Percentiles rank a stretch among this genome's conserved stretches.
These are phyloP conservation scores for Lasiosphaeria hispida DNA, from an alignment of 495 filamentous ascomycete species.

Conservation along the genomic window DNA sequence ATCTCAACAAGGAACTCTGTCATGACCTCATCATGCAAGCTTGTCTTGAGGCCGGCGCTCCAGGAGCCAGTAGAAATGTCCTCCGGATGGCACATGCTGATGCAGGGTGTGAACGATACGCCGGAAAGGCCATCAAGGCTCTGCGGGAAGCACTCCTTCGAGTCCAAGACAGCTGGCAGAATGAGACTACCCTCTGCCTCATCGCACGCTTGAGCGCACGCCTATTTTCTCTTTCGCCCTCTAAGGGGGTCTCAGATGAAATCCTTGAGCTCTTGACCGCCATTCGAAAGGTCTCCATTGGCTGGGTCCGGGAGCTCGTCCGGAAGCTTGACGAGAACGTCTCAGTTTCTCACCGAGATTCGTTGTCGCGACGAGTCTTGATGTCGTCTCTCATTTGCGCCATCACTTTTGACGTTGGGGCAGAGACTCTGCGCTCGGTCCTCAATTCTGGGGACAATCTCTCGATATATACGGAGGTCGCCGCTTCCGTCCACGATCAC, in stretches of 20 bases:
- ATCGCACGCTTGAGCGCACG: constrained; percentile 18
- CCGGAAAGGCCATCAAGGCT: not conserved
- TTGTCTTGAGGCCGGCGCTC: constrained; percentile 42
- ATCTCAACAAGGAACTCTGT: constrained; percentile 49
- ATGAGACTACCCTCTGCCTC: constrained; percentile 16
- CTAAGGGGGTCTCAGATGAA: not conserved
- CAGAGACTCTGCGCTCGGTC: not conserved
- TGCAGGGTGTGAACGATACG: not conserved
- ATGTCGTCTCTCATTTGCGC: constrained; percentile 1
- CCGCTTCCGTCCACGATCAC: not conserved
- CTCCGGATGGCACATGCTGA: constrained; percentile 9
- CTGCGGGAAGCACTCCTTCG: constrained; percentile 13
- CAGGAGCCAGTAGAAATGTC: constrained; percentile 11
- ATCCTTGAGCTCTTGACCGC: not conserved
- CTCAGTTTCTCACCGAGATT: not conserved
- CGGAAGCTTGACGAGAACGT: not conserved
- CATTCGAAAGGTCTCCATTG: not conserved
- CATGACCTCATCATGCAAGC: constrained; percentile 49
- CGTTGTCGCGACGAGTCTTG: not conserved
- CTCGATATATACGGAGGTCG: not conserved
- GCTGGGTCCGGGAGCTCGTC: not conserved
- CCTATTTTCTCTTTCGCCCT: constrained; percentile 11
- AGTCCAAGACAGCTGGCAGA: constrained; percentile 22
- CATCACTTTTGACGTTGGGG: not conserved
- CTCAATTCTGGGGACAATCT: not conserved